phyloP scores from a whole-genome alignment of 495 filamentous ascomycete genomes.

The Neurospora sp. region DNA sequence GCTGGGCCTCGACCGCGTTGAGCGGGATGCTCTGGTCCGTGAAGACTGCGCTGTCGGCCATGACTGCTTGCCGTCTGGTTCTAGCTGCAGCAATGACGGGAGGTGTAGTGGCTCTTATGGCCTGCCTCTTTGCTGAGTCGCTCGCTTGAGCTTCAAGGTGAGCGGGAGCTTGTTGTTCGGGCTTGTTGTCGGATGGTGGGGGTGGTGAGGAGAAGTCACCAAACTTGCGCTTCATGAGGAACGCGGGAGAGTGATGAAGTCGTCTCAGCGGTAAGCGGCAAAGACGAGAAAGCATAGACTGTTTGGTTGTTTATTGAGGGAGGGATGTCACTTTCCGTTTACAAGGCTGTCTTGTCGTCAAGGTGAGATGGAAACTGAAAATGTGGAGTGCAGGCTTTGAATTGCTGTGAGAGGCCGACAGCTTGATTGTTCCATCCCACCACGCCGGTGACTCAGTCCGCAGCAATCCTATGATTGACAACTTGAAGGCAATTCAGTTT shows the following conservation, averaged over 20 bases:
- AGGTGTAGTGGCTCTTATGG: neutral
- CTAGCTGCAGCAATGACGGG: neutral
- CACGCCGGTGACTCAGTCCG: neutral
- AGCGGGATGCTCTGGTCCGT: conserved; percentile 27
- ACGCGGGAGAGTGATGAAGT: neutral
- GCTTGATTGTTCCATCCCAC: neutral
- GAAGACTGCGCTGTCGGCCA: neutral
- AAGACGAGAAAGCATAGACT: conserved; percentile 5
- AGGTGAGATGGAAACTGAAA: neutral
- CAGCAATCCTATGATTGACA: neutral
- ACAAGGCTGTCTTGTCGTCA: neutral
- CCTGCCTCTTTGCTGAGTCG: neutral
- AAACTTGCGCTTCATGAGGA: conserved; percentile 16
- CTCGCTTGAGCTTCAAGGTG: neutral
- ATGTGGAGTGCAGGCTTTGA: neutral
- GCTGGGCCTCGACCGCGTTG: conserved; percentile 53
- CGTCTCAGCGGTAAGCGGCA: neutral
- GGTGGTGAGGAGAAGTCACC: conserved; percentile 1
- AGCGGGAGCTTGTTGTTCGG: neutral
- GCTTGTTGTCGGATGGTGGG: neutral
- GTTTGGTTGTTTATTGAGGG: neutral
- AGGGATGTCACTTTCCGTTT: neutral
- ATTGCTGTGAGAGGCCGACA: neutral
- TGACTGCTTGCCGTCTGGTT: neutral
- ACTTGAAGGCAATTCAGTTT: neutral